Evolutionary conservation across 23 red algal species (phyloP).

Genomic region (Gracilariopsis chorda): DNA sequence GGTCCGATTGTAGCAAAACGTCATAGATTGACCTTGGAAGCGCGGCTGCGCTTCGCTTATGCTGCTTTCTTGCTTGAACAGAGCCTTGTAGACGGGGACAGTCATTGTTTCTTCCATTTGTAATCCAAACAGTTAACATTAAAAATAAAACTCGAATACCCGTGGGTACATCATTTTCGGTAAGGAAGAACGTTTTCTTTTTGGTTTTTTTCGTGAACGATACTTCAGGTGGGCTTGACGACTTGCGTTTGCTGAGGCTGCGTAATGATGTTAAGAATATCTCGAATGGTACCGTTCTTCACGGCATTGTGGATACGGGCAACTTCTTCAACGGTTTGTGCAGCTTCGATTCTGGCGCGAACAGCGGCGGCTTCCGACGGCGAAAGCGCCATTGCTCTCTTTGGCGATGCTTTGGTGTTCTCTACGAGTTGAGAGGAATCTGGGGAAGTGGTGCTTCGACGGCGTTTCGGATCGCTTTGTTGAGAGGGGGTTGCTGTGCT

Average conservation of each 20-base stretch:
- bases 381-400: neutral
- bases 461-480: neutral
- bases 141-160: too few relatives aligned
- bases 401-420: neutral
- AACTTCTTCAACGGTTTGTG: conserved; percentile 23
- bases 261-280: neutral
- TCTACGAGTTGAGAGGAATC: neutral
- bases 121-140: too few relatives aligned
- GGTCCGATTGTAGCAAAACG: too few relatives aligned
- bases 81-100: too few relatives aligned
- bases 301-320: conserved; percentile 17
- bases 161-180: too few relatives aligned
- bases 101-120: too few relatives aligned
- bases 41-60: too few relatives aligned
- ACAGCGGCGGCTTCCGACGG: neutral
- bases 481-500: neutral
- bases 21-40: too few relatives aligned
- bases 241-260: neutral
- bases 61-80: too few relatives aligned
- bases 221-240: neutral
- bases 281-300: neutral
- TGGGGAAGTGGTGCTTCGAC: neutral
- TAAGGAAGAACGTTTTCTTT: too few relatives aligned
- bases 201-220: neutral
- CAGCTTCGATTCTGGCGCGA: conserved; percentile 19